Evolutionary conservation across 2,329 filamentous ascomycete genomes (phyloP).

Genomic region (Capronia epimyces): DNA sequence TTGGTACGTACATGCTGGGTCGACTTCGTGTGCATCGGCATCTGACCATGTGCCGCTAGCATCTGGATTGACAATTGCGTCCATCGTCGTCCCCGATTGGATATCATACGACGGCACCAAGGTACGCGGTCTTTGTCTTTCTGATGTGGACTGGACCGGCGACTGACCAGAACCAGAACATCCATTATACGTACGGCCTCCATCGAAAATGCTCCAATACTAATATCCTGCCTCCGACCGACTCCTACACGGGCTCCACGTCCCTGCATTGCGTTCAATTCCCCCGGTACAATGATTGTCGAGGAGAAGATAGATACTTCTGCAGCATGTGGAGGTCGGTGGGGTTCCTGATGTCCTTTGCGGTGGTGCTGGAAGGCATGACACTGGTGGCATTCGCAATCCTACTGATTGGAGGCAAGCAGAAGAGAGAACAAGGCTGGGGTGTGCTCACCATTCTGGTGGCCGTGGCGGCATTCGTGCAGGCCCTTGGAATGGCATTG

Average conservation of each 20-base stretch:
- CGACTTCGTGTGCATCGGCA: background rate
- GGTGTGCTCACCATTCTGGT: constrained; percentile 65
- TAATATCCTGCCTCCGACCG: constrained; percentile 14
- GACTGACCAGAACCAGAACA: constrained; percentile 31
- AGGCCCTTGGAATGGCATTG: constrained; percentile 72
- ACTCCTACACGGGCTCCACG: constrained; percentile 56
- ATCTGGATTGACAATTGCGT: constrained; percentile 42
- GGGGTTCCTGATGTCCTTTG: constrained; percentile 81
- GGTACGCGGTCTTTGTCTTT: constrained; percentile 29
- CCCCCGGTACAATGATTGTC: constrained; percentile 63
- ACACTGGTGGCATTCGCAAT: constrained; percentile 73
- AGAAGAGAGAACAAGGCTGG: constrained; percentile 77
- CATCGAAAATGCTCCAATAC: constrained; percentile 62
- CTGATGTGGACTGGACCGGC: constrained; percentile 4
- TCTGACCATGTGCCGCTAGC: constrained; percentile 31
- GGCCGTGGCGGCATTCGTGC: constrained; percentile 58
- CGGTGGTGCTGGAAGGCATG: constrained; percentile 74
- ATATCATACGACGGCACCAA: constrained; percentile 44
- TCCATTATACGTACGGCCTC: constrained; percentile 69
- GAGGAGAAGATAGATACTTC: constrained; percentile 64
- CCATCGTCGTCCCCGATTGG: constrained; percentile 46
- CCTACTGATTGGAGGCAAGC: constrained; percentile 71
- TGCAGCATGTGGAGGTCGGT: constrained; percentile 88
- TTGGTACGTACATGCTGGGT: constrained; percentile 33
- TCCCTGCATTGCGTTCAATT: constrained; percentile 56